phyloP scores from a whole-genome alignment of 768 basidiomycete genomes.

The Mycena belliarum region DNA sequence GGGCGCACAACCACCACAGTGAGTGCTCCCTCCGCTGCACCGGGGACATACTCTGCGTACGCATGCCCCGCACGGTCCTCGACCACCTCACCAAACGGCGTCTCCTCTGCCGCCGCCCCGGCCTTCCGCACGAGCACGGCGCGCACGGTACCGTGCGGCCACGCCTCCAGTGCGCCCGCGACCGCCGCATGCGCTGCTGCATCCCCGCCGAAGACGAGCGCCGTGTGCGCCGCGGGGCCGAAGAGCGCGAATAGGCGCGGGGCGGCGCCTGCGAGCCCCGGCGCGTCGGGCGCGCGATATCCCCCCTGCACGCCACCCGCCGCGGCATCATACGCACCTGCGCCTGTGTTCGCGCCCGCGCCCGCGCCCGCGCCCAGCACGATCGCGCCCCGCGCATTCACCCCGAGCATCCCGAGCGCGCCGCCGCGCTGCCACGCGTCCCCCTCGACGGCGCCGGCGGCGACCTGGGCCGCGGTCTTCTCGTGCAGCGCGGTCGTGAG shows the following conservation, averaged over 20 bases:
- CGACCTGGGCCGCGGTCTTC: constrained; percentile 21
- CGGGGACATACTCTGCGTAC: background rate
- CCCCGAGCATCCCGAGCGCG: constrained; percentile 37
- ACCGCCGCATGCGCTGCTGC: background rate
- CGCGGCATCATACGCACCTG: background rate
- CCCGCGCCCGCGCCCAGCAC: constrained; percentile 30
- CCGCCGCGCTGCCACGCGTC: constrained; percentile 2
- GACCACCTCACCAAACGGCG: background rate
- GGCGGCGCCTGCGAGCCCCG: constrained; percentile 20
- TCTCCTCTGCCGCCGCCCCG: background rate
- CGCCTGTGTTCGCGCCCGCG: constrained; percentile 13
- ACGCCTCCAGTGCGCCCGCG: background rate
- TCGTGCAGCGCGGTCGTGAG: constrained; percentile 16
- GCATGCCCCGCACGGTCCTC: constrained; percentile 20
- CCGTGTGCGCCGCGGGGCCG: constrained; percentile 27
- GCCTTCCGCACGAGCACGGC: background rate
- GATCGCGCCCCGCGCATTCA: constrained; percentile 45
- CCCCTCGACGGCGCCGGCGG: constrained; percentile 8
- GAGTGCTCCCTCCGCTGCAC: background rate
- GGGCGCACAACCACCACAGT: background rate
- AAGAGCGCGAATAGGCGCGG: constrained; percentile 31
- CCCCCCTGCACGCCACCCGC: constrained; percentile 14
- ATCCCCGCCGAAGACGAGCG: constrained; percentile 28
- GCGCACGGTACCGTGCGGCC: background rate
- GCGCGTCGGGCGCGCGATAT: constrained; percentile 38